Evolutionary conservation across 345 rosid genomes (phyloP), one percentile per base, ranked within the genome.

Genomic region (Murraya paniculata): DNA sequence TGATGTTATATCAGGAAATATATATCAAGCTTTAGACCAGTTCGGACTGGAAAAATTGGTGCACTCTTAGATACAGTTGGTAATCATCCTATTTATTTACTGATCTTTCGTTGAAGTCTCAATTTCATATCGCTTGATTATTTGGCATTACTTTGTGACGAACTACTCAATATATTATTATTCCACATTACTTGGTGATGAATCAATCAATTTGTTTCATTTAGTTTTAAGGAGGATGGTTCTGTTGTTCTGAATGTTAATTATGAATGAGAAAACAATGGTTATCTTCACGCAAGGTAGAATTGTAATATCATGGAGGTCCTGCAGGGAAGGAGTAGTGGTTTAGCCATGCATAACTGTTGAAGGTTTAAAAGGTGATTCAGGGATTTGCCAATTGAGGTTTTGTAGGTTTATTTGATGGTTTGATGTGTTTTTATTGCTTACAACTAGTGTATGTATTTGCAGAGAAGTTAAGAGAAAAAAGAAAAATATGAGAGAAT

Each of bases 1-100:
- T 82, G 62, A 59, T 73, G 45, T 73, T 19, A 73, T 79, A 77
- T 73, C 85, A 97, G 99, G 98, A 91, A 85, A 89, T 97, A 89
- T 78, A 77, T 97, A 67, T 97, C 99, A 75, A 94, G 98, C 90
- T 87, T 94, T 84, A 89, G 96, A 86, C 82, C 91, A 69, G 80
- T 58, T 72, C 87, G 94, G 80, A 87, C 77, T 33, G 98, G 98
- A 68, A 87, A 88, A 73, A 68, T 90, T 81, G 99, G 96, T 31
- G 62, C 88, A 67, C 35, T 86, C 75, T 81, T 94, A 30, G 98
- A 93, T 81, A 89, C 93, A 27, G 82, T 85, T 22, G 99, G 99
- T 97, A 92, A 81, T 75, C 19, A 48, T 60, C 71, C 27, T 33
- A 35, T 72, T 66, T 76, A 19, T 33, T 56, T 39, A 36, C 6